Evolutionary conservation across 345 rosid species (phyloP).

Genomic region (Syzygium aromaticum): DNA sequence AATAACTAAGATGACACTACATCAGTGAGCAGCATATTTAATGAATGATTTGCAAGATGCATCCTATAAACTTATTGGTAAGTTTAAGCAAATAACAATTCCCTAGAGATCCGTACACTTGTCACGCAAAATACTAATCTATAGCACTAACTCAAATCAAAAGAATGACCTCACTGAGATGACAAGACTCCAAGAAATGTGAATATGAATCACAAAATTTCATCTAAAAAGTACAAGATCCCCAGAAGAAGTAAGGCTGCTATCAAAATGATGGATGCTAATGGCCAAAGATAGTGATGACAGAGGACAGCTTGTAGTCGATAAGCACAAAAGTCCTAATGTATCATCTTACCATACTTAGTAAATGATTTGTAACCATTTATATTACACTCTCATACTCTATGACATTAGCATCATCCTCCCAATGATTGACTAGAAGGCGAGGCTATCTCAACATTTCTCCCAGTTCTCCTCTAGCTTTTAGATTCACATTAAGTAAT

Average conservation of each 20-base stretch:
- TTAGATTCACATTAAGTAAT: neutral
- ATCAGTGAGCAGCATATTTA: neutral
- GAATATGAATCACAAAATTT: neutral
- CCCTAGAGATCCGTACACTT: neutral
- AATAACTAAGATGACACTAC: neutral
- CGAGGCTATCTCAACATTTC: neutral
- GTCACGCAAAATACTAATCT: neutral
- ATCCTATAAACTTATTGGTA: neutral
- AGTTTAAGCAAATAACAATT: neutral
- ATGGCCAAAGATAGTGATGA: neutral
- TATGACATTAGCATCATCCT: neutral
- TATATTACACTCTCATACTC: neutral
- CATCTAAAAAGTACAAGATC: neutral
- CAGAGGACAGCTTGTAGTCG: neutral
- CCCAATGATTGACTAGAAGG: neutral
- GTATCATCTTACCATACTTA: neutral
- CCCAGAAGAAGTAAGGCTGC: neutral
- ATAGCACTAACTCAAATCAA: neutral
- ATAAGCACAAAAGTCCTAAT: neutral
- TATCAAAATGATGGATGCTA: neutral
- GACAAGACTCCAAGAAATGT: neutral
- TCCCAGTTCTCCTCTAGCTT: neutral
- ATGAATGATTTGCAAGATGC: neutral
- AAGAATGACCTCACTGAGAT: neutral
- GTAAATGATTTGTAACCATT: neutral